Evolutionary conservation across 306 rosid species (phyloP), one percentile per base, ranked within the genome.

Genomic region (Sindora glabra): DNA sequence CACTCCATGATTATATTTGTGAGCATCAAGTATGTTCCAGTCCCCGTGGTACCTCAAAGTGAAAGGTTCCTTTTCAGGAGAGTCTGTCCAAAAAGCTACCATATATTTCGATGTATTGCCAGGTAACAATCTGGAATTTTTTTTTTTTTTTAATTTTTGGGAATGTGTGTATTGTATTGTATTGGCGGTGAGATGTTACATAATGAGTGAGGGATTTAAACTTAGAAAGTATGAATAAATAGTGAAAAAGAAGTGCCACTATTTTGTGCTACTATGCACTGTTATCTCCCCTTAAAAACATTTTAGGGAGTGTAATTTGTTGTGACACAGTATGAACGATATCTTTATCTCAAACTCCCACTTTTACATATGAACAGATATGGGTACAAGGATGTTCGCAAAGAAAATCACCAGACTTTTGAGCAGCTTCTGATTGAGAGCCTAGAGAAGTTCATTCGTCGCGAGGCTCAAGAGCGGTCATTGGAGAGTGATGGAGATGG

Each of bases 11-110:
- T 92, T 62, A 89, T 92, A 78, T 86, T 92, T 78, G 99, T 92
- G 48, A 83, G 94, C 70, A 89, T 91, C 52, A 91, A 91, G 75
- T 91, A 87, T 45, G 90, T 91, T 39, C 98, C 98, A 2, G 86
- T 88, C 78, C 79, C 98, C 56, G 62, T 85, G 63, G 98, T 91
- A 56, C 96, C 96, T 50, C 98, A 91, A 69, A 81, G 96, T 77
- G 98, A 91, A 80, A 88, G 98, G 77, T 91, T 91, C 59, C 98
- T 91, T 70, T 91, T 91, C 70, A 84, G 98, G 48, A 83, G 96
- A 65, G 98, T 88, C 83, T 88, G 98, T 71, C 89, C 91, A 3
- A 88, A 85, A 80, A 73, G 75, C 69, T 91, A 83, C 67, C 96
- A 88, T 70, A 88, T 91, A 61, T 91, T 91, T 70, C 96, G 96